Evolutionary conservation across 2,329 filamentous ascomycete genomes (phyloP).

Genomic region (Trichoderma sp.): DNA sequence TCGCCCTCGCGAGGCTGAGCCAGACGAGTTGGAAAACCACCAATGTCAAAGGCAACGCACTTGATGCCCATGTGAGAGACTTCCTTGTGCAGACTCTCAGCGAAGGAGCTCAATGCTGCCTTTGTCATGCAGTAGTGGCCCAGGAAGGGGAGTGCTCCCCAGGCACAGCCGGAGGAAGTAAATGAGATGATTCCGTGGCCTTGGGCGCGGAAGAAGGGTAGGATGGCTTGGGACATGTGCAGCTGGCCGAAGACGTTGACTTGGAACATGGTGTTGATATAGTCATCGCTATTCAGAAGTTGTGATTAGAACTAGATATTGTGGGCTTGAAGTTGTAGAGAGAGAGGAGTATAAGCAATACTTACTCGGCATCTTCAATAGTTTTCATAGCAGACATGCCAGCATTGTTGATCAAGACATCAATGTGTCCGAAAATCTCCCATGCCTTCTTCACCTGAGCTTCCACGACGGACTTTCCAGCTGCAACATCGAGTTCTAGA

Average conservation of each 20-base stretch:
- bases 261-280: conserved; percentile 28
- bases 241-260: conserved; percentile 32
- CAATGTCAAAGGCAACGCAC: conserved; percentile 33
- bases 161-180: conserved; percentile 30
- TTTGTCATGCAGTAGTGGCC: conserved; percentile 33
- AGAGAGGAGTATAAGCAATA: background rate
- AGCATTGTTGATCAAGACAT: conserved; percentile 37
- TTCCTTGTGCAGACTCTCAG: conserved; percentile 33
- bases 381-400: conserved; percentile 29
- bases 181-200: conserved; percentile 30
- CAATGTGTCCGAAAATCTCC: conserved; percentile 33
- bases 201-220: conserved; percentile 29
- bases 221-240: conserved; percentile 28
- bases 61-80: conserved; percentile 27
- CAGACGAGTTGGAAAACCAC: conserved; percentile 31
- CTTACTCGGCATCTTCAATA: conserved; percentile 34
- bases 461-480: conserved; percentile 22
- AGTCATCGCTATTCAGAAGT: conserved; percentile 22
- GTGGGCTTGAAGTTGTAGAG: too few species aligned
- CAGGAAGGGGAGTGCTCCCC: conserved; percentile 31
- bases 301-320: background rate
- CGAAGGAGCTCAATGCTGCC: conserved; percentile 28
- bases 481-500: conserved; percentile 33
- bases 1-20: conserved; percentile 27
- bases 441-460: conserved; percentile 29